Evolutionary conservation across 2,329 filamentous ascomycete genomes (phyloP).

Genomic region (Dissoconium aciculare): DNA sequence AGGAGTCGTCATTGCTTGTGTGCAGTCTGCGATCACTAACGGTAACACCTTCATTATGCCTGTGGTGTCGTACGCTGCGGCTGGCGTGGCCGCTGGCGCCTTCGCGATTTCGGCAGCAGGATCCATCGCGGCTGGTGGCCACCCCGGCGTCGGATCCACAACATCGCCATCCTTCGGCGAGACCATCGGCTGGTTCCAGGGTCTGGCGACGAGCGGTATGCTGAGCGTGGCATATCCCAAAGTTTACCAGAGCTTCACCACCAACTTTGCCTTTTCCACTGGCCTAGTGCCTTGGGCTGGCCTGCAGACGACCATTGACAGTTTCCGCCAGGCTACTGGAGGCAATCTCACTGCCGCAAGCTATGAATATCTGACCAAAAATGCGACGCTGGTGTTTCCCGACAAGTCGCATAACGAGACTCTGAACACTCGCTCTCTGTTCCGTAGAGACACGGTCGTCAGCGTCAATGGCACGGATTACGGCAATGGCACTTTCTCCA

Average conservation of each 20-base stretch:
- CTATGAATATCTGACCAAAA: slow-evolving; percentile 60
- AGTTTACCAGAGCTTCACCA: slow-evolving; percentile 76
- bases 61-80: slow-evolving; percentile 70
- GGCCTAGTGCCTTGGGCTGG: slow-evolving; percentile 70
- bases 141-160: slow-evolving; percentile 43
- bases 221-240: slow-evolving; percentile 75
- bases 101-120: slow-evolving; percentile 58
- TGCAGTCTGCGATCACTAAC: slow-evolving; percentile 68
- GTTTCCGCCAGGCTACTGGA: slow-evolving; percentile 64
- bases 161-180: slow-evolving; percentile 75
- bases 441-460: slow-evolving; percentile 21
- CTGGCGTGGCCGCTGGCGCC: slow-evolving; percentile 71
- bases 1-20: slow-evolving; percentile 55
- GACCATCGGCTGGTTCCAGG: slow-evolving; percentile 79
- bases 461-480: slow-evolving; percentile 29
- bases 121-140: slow-evolving; percentile 45
- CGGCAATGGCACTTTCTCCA: slow-evolving; percentile 16
- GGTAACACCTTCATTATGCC: slow-evolving; percentile 66
- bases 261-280: slow-evolving; percentile 87
- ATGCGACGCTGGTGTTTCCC: slow-evolving; percentile 58
- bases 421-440: slow-evolving; percentile 15
- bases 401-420: slow-evolving; percentile 38
- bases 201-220: slow-evolving; percentile 93
- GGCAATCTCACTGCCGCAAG: slow-evolving; percentile 75
- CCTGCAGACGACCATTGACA: slow-evolving; percentile 71